A percentile compares a stretch with the other conserved stretches of the same genome.
Conservation (phyloP, 495 filamentous ascomycete species). For the Aspergillus ostianus region DNA sequence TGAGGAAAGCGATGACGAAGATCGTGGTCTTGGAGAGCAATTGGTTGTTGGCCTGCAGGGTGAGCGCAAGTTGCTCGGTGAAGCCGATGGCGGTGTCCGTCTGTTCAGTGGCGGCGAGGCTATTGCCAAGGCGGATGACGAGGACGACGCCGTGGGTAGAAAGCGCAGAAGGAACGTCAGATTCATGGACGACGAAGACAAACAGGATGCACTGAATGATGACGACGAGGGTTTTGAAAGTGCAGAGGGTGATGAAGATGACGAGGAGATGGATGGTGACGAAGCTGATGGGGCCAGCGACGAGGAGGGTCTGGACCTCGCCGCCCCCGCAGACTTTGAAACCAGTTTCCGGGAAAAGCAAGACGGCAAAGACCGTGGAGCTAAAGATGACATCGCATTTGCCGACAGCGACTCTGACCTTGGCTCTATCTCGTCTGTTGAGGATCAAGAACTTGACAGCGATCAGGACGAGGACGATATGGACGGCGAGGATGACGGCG, state of each 20-base stretch:
- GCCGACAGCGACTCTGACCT: slow-evolving; percentile 95
- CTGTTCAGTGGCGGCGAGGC: slow-evolving; percentile 77
- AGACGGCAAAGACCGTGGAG: slow-evolving; percentile 37
- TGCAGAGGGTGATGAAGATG: slow-evolving; percentile 56
- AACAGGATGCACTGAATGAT: slow-evolving; percentile 49
- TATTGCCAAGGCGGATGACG: slow-evolving; percentile 59
- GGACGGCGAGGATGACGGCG: slow-evolving; percentile 63
- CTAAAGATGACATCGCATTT: slow-evolving; percentile 73
- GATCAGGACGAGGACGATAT: slow-evolving; percentile 53
- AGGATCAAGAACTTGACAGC: slow-evolving; percentile 61
- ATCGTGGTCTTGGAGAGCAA: slow-evolving; percentile 87
- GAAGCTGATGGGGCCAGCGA: slow-evolving; percentile 29
- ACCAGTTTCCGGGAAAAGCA: slow-evolving; percentile 45
- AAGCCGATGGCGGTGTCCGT: slow-evolving; percentile 74
- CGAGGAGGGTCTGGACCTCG: slow-evolving; percentile 42
- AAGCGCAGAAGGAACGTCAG: slow-evolving; percentile 67
- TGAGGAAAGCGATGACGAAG: slow-evolving; percentile 51
- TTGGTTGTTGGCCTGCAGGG: slow-evolving; percentile 86
- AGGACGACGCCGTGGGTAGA: slow-evolving; percentile 63
- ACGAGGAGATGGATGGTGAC: slow-evolving; percentile 38
- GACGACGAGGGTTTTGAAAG: slow-evolving; percentile 62
- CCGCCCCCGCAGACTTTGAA: slow-evolving; percentile 42
- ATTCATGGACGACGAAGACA: slow-evolving; percentile 56
- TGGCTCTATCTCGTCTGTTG: slow-evolving; percentile 78
- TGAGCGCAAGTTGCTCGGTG: slow-evolving; percentile 77